Conservation (phyloP, 805 yeast species). For the Candida tallmaniae region DNA sequence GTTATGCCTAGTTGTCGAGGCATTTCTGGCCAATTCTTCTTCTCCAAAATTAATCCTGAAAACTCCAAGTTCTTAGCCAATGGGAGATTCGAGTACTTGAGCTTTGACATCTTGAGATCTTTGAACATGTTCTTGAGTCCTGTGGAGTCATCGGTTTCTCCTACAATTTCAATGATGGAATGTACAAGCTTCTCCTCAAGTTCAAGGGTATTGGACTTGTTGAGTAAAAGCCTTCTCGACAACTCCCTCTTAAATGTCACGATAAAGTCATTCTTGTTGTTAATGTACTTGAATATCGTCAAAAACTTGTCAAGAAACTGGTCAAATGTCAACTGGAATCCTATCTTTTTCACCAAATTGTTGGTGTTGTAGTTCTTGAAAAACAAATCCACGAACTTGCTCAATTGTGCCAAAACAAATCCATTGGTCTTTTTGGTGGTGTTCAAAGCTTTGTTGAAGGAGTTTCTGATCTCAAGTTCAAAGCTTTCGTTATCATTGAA, state of each 20-base stretch:
- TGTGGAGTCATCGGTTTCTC: constrained; percentile 23
- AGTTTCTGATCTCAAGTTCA: constrained; percentile 27
- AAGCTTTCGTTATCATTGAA: constrained; percentile 18
- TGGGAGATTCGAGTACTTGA: constrained; percentile 10
- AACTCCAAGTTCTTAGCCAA: constrained; percentile 17
- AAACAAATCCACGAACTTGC: constrained; percentile 28
- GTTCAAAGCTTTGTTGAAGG: constrained; percentile 19
- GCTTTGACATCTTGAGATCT: constrained; percentile 23
- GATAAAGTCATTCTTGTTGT: constrained; percentile 31
- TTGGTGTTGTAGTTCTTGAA: constrained; percentile 15
- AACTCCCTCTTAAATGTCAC: constrained; percentile 28
- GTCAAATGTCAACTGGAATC: constrained; percentile 7
- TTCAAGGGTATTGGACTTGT: constrained; percentile 18
- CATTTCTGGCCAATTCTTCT: constrained; percentile 38
- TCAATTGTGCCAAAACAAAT: constrained; percentile 18
- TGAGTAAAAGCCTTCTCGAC: constrained; percentile 30
- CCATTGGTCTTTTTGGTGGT: constrained; percentile 12
- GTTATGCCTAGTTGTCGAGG: constrained; percentile 21
- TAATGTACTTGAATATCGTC: constrained; percentile 27
- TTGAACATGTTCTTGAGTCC: constrained; percentile 29
- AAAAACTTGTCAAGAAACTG: constrained; percentile 17
- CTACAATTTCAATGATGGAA: constrained; percentile 22
- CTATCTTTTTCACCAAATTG: background rate
- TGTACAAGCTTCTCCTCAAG: constrained; percentile 19
- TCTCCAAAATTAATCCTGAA: constrained; percentile 28